phyloP scores from a whole-genome alignment of 139 green algal species.

The Volvox reticuliferus region DNA sequence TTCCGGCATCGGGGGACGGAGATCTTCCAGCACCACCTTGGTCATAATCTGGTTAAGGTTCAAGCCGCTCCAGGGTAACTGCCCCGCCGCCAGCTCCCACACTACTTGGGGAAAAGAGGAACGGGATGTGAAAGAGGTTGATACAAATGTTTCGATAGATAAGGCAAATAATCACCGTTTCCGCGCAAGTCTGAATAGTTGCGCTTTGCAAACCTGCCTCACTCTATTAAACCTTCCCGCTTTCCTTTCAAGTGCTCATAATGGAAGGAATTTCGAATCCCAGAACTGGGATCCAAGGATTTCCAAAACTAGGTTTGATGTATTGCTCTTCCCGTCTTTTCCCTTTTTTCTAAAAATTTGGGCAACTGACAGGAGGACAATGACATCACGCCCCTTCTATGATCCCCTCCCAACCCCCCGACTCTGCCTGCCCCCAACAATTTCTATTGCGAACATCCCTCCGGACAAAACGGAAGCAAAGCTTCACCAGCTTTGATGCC shows the following conservation, averaged over 20 bases:
- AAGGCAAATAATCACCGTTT: background rate
- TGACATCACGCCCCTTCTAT: background rate
- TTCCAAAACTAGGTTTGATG: background rate
- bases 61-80: background rate
- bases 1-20: background rate
- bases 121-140: background rate
- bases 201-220: background rate
- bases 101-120: background rate
- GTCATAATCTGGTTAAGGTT: background rate
- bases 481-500: no score
- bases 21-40: constrained; percentile 26
- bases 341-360: background rate
- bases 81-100: constrained; percentile 12
- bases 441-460: no score
- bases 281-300: no score
- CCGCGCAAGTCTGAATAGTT: no score
- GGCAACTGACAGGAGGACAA: background rate
- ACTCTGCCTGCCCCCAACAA: no score
- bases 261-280: background rate
- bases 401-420: no score
- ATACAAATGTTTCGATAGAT: background rate
- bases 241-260: background rate
- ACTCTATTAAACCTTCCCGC: no score
- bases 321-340: background rate
- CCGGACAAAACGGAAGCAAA: no score